Base-by-base conservation (phyloP, 306 rosid species). In the Cucumis hystrix region DNA sequence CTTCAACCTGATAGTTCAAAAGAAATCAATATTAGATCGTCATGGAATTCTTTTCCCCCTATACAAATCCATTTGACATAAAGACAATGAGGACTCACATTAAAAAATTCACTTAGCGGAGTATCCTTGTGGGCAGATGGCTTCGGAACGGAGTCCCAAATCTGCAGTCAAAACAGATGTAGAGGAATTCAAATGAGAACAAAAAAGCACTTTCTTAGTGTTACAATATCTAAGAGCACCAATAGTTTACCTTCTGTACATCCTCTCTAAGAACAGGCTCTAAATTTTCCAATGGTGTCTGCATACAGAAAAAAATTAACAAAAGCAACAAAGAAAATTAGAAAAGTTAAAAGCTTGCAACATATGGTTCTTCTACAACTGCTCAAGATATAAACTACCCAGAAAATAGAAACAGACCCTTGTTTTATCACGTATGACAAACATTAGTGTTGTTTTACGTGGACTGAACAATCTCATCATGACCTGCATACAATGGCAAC, bases 391-490 rank as follows among this genome's bases (percentile, higher is more conserved):
- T 25, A 35, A 80, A 18, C 69, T 15, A 17, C 65, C 41, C n/a
- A 62, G 45, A 21, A 80, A 57, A 78, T 43, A 72, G 65, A 30
- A 79, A 87, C 93, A 30, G 59, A 96, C 99, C 93, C 98, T 85
- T 61, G 99, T 96, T 85, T 96, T 96, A 86, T 96, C 99, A 77
- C 99, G 98, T 66, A 96, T 96, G 81, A 96, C 99, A 81, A 96
- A 96, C 89, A 96, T 77, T 85, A 96, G 37, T 37, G 99, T 96
- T 43, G 99, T 96, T 86, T 92, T 96, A 47, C 99, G 97, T 12
- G 99, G 99, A 81, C 99, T 96, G 83, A 96, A 96, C 88, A 96
- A 81, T 80, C 99, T 89, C 99, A 96, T 96, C 99, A 96, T 96
- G 80, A 92, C 99, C 99, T 96, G 89, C 68, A 68, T 21, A 39